Evolutionary conservation across 2,329 filamentous ascomycete genomes (phyloP).

Genomic region (Penicillium sp.): DNA sequence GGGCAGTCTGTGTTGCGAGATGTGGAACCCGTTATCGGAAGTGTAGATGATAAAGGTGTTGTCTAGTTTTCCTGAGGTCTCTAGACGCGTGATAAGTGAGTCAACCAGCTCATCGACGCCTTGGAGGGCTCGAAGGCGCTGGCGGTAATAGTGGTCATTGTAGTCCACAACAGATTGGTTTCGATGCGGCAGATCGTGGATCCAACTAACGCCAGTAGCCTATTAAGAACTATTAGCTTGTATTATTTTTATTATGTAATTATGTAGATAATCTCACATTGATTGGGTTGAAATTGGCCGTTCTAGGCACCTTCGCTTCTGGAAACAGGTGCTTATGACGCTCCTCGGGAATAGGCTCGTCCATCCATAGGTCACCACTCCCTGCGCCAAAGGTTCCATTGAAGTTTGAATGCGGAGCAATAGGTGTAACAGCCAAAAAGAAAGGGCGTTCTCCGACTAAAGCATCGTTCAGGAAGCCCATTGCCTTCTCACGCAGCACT

Average conservation of each 20-base stretch:
- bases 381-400: conserved; percentile 36
- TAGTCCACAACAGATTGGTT: conserved; percentile 51
- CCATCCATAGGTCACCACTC: conserved; percentile 35
- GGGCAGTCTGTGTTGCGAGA: conserved; percentile 58
- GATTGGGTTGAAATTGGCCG: conserved; percentile 65
- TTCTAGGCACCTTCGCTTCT: conserved; percentile 60
- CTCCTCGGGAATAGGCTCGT: conserved; percentile 57
- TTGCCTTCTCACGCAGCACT: conserved; percentile 58
- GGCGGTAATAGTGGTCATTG: conserved; percentile 54
- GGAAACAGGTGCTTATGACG: conserved; percentile 64
- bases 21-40: conserved; percentile 61
- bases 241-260: not conserved
- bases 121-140: conserved; percentile 52
- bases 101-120: conserved; percentile 57
- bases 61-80: conserved; percentile 45
- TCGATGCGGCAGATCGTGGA: conserved; percentile 45
- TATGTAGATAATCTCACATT: conserved; percentile 37
- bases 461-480: conserved; percentile 62
- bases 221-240: conserved; percentile 8
- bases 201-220: conserved; percentile 49
- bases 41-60: conserved; percentile 63
- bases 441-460: conserved; percentile 58
- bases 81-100: conserved; percentile 44
- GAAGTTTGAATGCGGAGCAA: conserved; percentile 64
- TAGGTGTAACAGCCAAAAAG: conserved; percentile 65